Evolutionary conservation across 1,284 basidiomycete species (phyloP).

Genomic region (Microbotryomycetes sp.): DNA sequence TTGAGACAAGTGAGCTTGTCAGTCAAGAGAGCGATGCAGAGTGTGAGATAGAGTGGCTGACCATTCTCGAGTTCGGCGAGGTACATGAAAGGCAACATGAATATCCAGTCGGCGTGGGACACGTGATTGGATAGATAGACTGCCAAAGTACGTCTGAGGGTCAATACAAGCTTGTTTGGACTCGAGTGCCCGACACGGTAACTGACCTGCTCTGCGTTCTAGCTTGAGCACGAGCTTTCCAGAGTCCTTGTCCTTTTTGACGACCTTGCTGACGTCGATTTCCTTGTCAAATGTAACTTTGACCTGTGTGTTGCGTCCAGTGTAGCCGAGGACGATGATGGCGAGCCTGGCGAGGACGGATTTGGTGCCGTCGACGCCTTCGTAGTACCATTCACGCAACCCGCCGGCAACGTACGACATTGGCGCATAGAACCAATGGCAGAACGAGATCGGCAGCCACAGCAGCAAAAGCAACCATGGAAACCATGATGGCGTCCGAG

Average conservation of each 20-base stretch:
- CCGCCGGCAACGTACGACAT: neutral
- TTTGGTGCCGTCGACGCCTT: slow-evolving; percentile 69
- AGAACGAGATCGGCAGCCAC: neutral
- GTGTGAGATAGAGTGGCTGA: neutral
- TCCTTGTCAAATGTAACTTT: slow-evolving; percentile 51
- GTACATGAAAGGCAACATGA: slow-evolving; percentile 56
- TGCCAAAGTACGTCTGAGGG: neutral
- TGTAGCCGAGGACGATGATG: slow-evolving; percentile 47
- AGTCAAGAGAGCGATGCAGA: neutral
- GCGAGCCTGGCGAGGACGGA: slow-evolving; percentile 67
- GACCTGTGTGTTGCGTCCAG: slow-evolving; percentile 45
- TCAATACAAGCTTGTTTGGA: no score
- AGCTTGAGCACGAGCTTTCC: slow-evolving; percentile 51
- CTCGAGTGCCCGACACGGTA: no score
- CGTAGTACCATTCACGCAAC: slow-evolving; percentile 49
- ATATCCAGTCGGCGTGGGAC: slow-evolving; percentile 81
- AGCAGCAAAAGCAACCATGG: neutral
- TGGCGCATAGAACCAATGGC: neutral
- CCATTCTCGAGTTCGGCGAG: slow-evolving; percentile 20
- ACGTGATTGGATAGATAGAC: slow-evolving; percentile 38
- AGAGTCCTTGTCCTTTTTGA: slow-evolving; percentile 53
- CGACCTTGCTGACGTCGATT: slow-evolving; percentile 42
- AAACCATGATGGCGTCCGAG: no score
- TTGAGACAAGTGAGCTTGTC: neutral
- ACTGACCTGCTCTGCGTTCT: slow-evolving; percentile 52